Evolutionary conservation across 176 grass and related monocot genomes (phyloP), one percentile per base, ranked within the genome.

Genomic region (Oryza rufipogon): DNA sequence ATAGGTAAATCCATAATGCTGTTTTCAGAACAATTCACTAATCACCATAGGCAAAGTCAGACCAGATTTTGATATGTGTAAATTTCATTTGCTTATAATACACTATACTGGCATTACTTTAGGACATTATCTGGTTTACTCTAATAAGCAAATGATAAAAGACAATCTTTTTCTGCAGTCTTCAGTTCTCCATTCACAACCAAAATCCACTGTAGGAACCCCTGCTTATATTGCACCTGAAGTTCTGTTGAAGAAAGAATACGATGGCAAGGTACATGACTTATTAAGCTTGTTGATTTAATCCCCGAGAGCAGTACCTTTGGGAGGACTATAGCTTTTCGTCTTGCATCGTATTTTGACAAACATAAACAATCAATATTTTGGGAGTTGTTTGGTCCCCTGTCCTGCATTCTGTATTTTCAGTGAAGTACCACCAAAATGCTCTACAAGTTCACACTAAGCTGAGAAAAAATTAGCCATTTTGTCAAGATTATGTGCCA

Each of bases 201-300:
- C 92, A 87, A 94, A 94, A 73, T 94, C 92, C 71, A 94, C 92
- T 80, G 92, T 94, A 66, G 92, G 92, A 73, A 94, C 89, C 71
- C 92, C 89, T 72, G 92, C 92, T 73, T 94, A 94, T 81, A 94
- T 94, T 79, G 92, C 92, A 60, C 92, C 92, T 76, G 92, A 94
- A 94, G 89, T 94, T 87, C 81, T 94, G 42, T 75, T 87, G 60
- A 94, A 94, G 80, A 94, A 91, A 58, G 92, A 94, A 91, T 94
- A 94, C 61, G 92, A 94, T 76, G 92, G 92, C 38, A 94, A 94
- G 89, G 92, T 94, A 89, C 67, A 49, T 61, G 23, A 67, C 11
- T 28, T 78, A 34, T 75, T 2, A 10, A 72, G 3, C 20, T 79
- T 70, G 23, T 45, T 70, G 74, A 45, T 69, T 77, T 68, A 45